These are phyloP conservation scores for Setaria italica DNA, from an alignment of 202 grass and related monocot species.

Conservation along the genomic window DNA sequence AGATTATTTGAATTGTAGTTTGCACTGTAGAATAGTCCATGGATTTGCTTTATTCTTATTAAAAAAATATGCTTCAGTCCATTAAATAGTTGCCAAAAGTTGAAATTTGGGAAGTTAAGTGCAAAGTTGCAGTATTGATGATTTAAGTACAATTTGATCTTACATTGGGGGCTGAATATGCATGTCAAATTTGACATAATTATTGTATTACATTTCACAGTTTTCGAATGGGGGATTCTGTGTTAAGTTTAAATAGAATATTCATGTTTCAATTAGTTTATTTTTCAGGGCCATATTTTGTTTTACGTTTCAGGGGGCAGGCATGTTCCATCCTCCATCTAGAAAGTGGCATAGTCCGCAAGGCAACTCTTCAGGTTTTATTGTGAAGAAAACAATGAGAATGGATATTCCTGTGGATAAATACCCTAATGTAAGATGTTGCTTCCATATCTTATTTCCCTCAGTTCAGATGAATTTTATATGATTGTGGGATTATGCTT, in stretches of 20 bases:
- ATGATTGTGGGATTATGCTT: background rate
- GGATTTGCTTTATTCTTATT: background rate
- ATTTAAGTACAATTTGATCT: background rate
- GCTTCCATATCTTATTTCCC: background rate
- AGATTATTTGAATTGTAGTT: background rate
- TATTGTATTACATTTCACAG: background rate
- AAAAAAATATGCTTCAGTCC: background rate
- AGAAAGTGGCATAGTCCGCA: constrained; percentile 46
- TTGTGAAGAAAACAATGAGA: constrained; percentile 55
- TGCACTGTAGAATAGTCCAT: background rate
- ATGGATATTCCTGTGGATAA: constrained; percentile 55
- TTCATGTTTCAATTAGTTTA: constrained; percentile 5
- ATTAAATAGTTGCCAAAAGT: background rate
- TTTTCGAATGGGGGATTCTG: background rate
- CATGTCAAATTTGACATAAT: background rate
- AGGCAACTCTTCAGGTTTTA: constrained; percentile 32
- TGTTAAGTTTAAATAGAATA: background rate
- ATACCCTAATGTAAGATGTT: constrained; percentile 50
- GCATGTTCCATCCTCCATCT: constrained; percentile 40
- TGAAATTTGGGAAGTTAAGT: background rate
- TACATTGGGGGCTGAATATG: background rate
- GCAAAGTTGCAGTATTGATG: background rate
- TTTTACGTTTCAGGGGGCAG: constrained; percentile 34
- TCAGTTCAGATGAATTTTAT: background rate
- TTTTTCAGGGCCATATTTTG: background rate